Conservation (phyloP, 2,329 filamentous ascomycete species). For the Cordyceps pruinosa region DNA sequence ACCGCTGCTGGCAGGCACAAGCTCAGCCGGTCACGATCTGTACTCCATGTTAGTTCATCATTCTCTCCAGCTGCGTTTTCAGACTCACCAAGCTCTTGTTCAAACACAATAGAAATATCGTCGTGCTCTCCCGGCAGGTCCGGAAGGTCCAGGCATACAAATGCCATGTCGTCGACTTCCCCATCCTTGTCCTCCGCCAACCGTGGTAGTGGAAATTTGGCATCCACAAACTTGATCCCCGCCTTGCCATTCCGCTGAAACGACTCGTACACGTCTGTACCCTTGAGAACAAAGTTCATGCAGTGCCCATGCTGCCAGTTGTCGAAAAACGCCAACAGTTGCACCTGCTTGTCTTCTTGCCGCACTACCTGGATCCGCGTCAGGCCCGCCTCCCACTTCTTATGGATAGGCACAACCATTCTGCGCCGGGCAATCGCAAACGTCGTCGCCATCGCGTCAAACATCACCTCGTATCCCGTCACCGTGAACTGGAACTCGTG, state of each 20-base stretch:
- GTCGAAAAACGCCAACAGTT: constrained; percentile 80
- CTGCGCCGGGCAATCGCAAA: constrained; percentile 78
- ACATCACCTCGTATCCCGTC: constrained; percentile 72
- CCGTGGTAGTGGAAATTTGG: constrained; percentile 79
- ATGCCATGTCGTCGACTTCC: constrained; percentile 57
- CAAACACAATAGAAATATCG: constrained; percentile 81
- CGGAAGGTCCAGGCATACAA: constrained; percentile 78
- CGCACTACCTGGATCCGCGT: constrained; percentile 72
- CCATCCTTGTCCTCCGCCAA: constrained; percentile 44
- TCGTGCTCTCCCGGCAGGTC: constrained; percentile 91
- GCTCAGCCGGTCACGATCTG: constrained; percentile 49
- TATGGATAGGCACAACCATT: constrained; percentile 89
- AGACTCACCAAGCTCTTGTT: constrained; percentile 63
- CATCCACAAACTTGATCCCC: constrained; percentile 74
- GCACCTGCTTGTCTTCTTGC: constrained; percentile 64
- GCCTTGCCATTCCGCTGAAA: constrained; percentile 58
- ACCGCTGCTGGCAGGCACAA: constrained; percentile 49
- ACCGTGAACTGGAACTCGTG: constrained; percentile 73
- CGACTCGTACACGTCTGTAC: constrained; percentile 74
- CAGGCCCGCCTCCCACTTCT: constrained; percentile 82
- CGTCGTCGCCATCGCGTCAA: constrained; percentile 62
- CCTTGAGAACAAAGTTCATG: constrained; percentile 82
- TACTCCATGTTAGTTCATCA: constrained; percentile 18
- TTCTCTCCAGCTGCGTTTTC: not conserved
- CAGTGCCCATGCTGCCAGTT: constrained; percentile 81